phyloP scores from a whole-genome alignment of 139 green algal species.

The Nannochloris sp. region DNA sequence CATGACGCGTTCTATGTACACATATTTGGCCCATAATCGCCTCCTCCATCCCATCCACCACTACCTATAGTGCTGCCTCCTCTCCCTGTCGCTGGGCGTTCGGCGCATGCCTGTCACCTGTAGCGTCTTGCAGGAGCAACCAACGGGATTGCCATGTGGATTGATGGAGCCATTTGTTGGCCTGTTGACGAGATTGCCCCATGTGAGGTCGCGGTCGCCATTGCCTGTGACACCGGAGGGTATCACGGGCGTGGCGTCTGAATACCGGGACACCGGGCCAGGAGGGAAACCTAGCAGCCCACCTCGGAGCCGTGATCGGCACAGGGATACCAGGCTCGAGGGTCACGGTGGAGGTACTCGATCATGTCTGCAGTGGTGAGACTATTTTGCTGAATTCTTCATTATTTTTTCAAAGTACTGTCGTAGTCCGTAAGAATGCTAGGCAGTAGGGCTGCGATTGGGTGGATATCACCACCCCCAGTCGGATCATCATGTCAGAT shows the following conservation, averaged over 20 bases:
- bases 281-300: constrained; percentile 14
- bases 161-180: neutral
- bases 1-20: neutral
- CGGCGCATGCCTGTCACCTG: neutral
- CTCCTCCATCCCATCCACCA: neutral
- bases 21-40: neutral
- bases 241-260: neutral
- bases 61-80: neutral
- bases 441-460: no score
- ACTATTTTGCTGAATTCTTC: neutral
- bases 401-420: neutral
- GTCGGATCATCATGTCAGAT: no score
- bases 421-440: neutral
- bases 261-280: constrained; percentile 1
- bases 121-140: neutral
- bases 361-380: neutral
- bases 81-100: neutral
- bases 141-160: constrained; percentile 8
- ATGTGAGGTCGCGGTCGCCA: neutral
- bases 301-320: constrained; percentile 6
- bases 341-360: constrained; percentile 4
- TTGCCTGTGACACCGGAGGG: neutral
- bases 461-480: no score
- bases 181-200: neutral
- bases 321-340: neutral